These are phyloP conservation scores for Exophiala sp. DNA, from an alignment of 2,329 filamentous ascomycete genomes.

Conservation along the genomic window DNA sequence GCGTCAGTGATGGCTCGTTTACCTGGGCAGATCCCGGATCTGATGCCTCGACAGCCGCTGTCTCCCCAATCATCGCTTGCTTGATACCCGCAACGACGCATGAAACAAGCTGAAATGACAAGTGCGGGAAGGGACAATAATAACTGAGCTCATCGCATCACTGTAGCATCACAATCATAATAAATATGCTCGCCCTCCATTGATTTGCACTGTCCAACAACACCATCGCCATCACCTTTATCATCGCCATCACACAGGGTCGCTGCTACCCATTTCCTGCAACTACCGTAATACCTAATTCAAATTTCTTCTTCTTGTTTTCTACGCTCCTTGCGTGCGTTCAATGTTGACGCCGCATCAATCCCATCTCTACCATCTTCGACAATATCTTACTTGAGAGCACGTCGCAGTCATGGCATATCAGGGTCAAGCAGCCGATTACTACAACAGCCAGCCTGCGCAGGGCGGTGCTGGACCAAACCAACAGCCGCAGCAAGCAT, in stretches of 20 bases:
- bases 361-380: not conserved
- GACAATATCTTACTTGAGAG: not conserved
- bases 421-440: conserved; percentile 27
- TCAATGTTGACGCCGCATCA: not conserved
- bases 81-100: not conserved
- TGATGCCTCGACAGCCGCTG: not conserved
- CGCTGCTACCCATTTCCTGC: not conserved
- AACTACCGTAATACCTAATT: not conserved
- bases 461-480: conserved; percentile 1
- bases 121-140: not conserved
- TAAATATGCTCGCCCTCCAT: too few relatives aligned
- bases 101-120: not conserved
- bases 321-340: not conserved
- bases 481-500: conserved; percentile 20
- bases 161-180: not conserved
- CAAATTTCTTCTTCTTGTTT: not conserved
- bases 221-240: not conserved
- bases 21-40: not conserved
- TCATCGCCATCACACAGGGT: not conserved
- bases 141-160: not conserved
- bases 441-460: conserved; percentile 22
- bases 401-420: conserved; percentile 22
- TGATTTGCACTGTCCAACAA: not conserved
- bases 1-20: conserved; percentile 3
- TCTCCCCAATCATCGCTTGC: too few relatives aligned